These are phyloP conservation scores for Aspergillus spinulosporus DNA, from an alignment of 2,329 filamentous ascomycete species.

Conservation along the genomic window DNA sequence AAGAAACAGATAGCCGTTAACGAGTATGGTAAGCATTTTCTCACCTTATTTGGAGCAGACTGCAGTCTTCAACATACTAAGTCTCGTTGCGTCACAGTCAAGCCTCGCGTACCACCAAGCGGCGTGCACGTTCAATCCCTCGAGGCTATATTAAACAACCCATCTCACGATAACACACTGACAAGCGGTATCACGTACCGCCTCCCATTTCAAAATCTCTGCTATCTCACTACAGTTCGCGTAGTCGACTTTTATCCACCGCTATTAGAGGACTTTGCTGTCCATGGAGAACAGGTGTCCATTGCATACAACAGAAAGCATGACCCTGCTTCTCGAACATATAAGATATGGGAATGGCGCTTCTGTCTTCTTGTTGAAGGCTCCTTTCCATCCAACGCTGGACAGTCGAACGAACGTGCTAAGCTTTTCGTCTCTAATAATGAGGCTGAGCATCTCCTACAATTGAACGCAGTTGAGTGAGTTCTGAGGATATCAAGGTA, in stretches of 20 bases:
- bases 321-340: conserved; percentile 25
- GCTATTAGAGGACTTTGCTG: conserved; percentile 69
- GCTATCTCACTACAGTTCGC: conserved; percentile 69
- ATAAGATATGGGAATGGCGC: conserved; percentile 71
- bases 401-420: conserved; percentile 51
- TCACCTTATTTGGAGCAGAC: background rate
- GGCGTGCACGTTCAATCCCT: conserved; percentile 44
- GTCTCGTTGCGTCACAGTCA: conserved; percentile 41
- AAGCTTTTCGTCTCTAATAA: conserved; percentile 68
- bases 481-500: conserved; percentile 24
- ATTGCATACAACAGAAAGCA: conserved; percentile 18
- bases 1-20: conserved; percentile 40
- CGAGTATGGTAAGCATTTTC: conserved; percentile 39
- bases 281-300: conserved; percentile 49
- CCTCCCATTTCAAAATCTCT: conserved; percentile 72
- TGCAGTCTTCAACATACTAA: background rate
- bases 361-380: conserved; percentile 81
- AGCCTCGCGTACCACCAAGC: conserved; percentile 44
- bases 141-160: conserved; percentile 51
- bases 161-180: conserved; percentile 49
- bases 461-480: conserved; percentile 57
- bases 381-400: conserved; percentile 44
- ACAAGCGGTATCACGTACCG: conserved; percentile 46
- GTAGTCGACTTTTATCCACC: conserved; percentile 78
- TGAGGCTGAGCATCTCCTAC: conserved; percentile 58